Percentiles rank a stretch among this genome's conserved stretches.
Conservation (phyloP, 768 basidiomycete genomes). For the Mycena kentingensis region DNA sequence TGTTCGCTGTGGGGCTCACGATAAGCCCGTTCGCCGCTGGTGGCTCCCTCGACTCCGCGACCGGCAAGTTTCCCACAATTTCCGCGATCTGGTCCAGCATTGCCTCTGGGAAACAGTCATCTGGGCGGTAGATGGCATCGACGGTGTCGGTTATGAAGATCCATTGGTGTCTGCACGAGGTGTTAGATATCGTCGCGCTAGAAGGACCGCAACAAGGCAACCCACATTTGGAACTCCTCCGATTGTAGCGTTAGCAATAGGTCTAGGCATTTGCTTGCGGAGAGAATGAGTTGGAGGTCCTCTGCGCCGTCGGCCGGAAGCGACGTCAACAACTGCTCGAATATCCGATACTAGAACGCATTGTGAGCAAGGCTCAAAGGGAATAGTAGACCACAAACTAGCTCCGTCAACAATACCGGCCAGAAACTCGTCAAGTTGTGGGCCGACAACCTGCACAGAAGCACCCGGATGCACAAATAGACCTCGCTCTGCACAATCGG, state of each 20-base stretch:
- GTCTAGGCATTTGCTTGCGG: constrained; percentile 94
- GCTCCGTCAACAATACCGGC: constrained; percentile 92
- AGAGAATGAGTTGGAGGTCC: constrained; percentile 76
- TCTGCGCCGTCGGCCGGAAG: constrained; percentile 84
- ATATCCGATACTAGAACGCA: constrained; percentile 72
- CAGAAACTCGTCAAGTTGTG: constrained; percentile 95
- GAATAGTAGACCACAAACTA: constrained; percentile 46
- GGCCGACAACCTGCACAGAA: constrained; percentile 86
- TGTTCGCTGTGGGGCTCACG: constrained; percentile 26
- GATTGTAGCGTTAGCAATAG: constrained; percentile 90
- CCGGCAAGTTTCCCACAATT: constrained; percentile 70
- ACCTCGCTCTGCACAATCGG: constrained; percentile 92
- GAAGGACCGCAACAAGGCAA: not conserved
- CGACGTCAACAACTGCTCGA: constrained; percentile 75
- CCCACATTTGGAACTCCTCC: constrained; percentile 96
- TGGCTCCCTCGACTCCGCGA: constrained; percentile 32
- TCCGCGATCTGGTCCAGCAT: constrained; percentile 92
- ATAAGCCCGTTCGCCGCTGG: constrained; percentile 27
- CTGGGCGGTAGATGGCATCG: constrained; percentile 88
- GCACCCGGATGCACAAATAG: constrained; percentile 88
- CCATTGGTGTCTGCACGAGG: constrained; percentile 81
- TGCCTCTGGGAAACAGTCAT: constrained; percentile 80
- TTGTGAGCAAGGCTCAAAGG: constrained; percentile 1
- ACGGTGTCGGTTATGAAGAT: constrained; percentile 98
- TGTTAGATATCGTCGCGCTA: constrained; percentile 11